These are phyloP conservation scores for Fennellomyces sp. DNA, from an alignment of 371 early-diverging fungal genomes.

Conservation along the genomic window DNA sequence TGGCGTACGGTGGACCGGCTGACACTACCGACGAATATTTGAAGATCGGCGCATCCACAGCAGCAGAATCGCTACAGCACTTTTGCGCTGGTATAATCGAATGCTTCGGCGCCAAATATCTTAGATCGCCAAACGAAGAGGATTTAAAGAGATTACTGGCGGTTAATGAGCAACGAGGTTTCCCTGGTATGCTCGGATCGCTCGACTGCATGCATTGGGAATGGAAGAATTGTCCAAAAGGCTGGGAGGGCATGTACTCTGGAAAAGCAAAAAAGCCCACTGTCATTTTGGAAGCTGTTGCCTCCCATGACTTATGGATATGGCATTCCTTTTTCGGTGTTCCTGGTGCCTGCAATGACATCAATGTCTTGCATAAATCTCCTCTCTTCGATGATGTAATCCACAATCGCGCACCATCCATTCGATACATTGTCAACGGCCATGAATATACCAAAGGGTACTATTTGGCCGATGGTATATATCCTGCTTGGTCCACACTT, in stretches of 20 bases:
- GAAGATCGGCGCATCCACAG: not conserved
- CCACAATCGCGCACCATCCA: not conserved
- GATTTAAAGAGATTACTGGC: not conserved
- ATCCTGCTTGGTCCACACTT: not conserved
- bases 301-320: not conserved
- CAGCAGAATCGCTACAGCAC: not conserved
- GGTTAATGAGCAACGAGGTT: not conserved
- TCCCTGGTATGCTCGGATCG: not conserved
- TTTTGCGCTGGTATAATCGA: not conserved
- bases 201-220: slow-evolving; percentile 5
- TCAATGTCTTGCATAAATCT: not conserved
- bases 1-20: not conserved
- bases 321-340: not conserved
- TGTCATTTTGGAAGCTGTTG: not conserved
- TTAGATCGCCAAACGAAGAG: not conserved
- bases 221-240: not conserved
- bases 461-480: slow-evolving; percentile 3
- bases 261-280: not conserved
- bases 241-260: not conserved
- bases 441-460: not conserved
- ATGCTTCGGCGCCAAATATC: not conserved
- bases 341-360: not conserved
- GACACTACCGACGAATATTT: not conserved
- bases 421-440: not conserved
- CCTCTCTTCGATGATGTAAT: not conserved